These are phyloP conservation scores for Tolypocladium paradoxum DNA, from an alignment of 2,329 filamentous ascomycete species.

Conservation along the genomic window DNA sequence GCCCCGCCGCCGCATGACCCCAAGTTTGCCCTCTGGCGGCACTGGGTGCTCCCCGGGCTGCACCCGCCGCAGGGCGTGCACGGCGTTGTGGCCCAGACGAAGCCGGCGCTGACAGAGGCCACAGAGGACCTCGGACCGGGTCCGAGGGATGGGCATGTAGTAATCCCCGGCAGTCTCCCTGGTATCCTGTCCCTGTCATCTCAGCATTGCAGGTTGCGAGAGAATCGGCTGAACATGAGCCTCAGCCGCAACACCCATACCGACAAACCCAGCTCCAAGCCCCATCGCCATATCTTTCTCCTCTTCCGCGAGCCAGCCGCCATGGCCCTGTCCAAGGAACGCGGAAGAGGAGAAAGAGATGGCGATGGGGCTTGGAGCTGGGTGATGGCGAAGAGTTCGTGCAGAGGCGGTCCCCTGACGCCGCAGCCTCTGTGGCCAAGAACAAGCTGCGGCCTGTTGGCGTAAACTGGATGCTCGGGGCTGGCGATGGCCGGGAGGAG, in stretches of 20 bases:
- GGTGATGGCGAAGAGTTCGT: conserved; percentile 36
- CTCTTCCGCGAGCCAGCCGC: conserved; percentile 29
- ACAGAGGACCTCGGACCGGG: conserved; percentile 34
- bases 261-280: conserved; percentile 25
- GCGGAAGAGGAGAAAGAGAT: too few species aligned
- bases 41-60: conserved; percentile 37
- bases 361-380: too few species aligned
- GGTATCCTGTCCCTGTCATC: neutral
- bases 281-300: conserved; percentile 36
- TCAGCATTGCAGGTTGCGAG: neutral
- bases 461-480: conserved; percentile 35
- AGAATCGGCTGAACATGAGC: too few species aligned
- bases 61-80: conserved; percentile 16
- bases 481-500: conserved; percentile 30
- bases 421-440: conserved; percentile 25
- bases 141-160: conserved; percentile 31
- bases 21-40: conserved; percentile 44
- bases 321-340: conserved; percentile 24
- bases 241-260: neutral
- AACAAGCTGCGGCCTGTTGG: conserved; percentile 27
- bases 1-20: conserved; percentile 44
- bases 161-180: too few species aligned
- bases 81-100: conserved; percentile 15
- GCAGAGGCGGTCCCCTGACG: conserved; percentile 30
- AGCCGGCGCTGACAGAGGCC: conserved; percentile 28